Base-by-base conservation (phyloP, 2,329 filamentous ascomycete species). In the Trichoderma gracile region DNA sequence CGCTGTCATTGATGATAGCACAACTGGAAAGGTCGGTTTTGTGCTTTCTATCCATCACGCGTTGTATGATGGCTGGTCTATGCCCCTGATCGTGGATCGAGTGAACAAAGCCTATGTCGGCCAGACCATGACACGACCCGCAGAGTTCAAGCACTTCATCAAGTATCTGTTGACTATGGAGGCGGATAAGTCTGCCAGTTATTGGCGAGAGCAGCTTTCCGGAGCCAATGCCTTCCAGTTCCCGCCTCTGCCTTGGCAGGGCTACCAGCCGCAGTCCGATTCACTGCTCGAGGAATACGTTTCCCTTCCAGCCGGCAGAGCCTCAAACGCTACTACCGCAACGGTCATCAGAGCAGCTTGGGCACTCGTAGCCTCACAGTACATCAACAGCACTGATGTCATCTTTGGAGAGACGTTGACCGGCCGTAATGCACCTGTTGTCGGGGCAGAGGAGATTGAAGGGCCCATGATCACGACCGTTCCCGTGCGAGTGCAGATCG, bases 401-500 rank as follows among this genome's bases (percentile, higher is more conserved):
- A 76, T 86, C 15, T 86, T 87, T 65, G 85, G 84, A 12, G 83
- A 85, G 75, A 87, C 84, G 0, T 75, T 88, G 3, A 86, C 84
- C 0, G 85, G 86, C 2, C 82, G 85, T 25, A 82, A 82, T 63
- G 79, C 80, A 0, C 77, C 81, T 1, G 75, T 84, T 27, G 69
- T 77, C 0, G 81, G 80, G 2, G 76, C 78, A 67, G 82, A 85
- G 65, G 75, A 83, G 65, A 86, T 87, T 54, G 81, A 85, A 66
- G 86, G 84, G 0, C 85, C 85, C 1, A 85, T 86, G 79, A 85
- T 87, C 67, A 82, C 84, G 2, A 88, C 85, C 0, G 79, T 88
- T 2, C 85, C 85, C 0, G 76, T 87, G 7, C 80, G 84, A 17
- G 75, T 87, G 1, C 75, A 75, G 0, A 71, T 86, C 2, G 64